These are phyloP conservation scores for Venturia aucupariae DNA, from an alignment of 2,329 filamentous ascomycete species.

Conservation along the genomic window DNA sequence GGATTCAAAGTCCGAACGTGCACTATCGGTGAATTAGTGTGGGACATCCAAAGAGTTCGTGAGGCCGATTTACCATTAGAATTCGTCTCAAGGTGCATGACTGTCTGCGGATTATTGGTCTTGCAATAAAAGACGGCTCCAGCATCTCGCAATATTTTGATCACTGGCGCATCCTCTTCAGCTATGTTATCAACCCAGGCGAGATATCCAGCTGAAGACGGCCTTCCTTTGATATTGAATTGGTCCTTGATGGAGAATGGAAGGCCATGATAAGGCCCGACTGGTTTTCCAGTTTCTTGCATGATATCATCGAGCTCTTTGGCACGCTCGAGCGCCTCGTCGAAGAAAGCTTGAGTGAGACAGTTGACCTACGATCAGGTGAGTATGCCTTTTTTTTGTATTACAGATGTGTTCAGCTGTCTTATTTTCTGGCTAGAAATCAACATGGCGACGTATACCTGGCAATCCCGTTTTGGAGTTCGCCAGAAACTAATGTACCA, in stretches of 20 bases:
- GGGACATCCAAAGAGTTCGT: conserved; percentile 26
- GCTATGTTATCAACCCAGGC: conserved; percentile 33
- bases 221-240: conserved; percentile 38
- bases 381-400: neutral
- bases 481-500: neutral
- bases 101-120: conserved; percentile 45
- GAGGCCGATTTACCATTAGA: neutral
- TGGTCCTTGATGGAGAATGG: conserved; percentile 46
- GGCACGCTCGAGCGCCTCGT: conserved; percentile 26
- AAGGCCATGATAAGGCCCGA: conserved; percentile 41
- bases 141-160: conserved; percentile 37
- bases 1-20: conserved; percentile 47
- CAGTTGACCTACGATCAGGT: conserved; percentile 23
- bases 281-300: conserved; percentile 18
- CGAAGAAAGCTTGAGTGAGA: conserved; percentile 31
- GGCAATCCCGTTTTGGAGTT: neutral
- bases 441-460: neutral
- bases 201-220: conserved; percentile 41
- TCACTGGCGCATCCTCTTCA: conserved; percentile 39
- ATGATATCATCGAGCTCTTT: conserved; percentile 22
- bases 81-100: conserved; percentile 45
- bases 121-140: conserved; percentile 44
- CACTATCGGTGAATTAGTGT: conserved; percentile 41
- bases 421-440: neutral
- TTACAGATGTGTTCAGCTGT: neutral